Conservation (phyloP, 495 filamentous ascomycete species). For the Mytilinidion resinicola region DNA sequence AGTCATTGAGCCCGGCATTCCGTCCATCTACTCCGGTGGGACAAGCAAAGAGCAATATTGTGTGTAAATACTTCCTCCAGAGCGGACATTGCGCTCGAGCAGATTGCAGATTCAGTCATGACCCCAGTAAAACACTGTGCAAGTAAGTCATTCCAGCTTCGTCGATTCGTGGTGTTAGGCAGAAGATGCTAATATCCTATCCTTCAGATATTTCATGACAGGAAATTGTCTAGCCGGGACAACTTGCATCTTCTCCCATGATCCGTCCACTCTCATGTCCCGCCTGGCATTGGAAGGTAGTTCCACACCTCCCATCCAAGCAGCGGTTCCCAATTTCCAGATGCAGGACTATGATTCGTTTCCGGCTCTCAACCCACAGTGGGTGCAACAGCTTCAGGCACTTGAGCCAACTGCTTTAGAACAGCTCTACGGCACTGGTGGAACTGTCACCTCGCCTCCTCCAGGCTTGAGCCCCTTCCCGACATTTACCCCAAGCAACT, state of each 20-base stretch:
- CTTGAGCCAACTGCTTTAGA: conserved; percentile 45
- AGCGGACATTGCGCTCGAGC: conserved; percentile 88
- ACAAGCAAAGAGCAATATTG: conserved; percentile 63
- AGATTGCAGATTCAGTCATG: conserved; percentile 96
- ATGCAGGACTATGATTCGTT: conserved; percentile 88
- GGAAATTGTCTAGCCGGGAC: conserved; percentile 93
- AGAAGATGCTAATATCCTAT: conserved; percentile 29
- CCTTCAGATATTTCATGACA: conserved; percentile 81
- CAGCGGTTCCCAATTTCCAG: conserved; percentile 59
- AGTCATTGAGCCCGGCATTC: conserved; percentile 74
- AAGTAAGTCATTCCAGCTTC: conserved; percentile 61
- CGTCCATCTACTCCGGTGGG: conserved; percentile 68
- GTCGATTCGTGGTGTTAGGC: neutral
- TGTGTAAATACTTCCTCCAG: conserved; percentile 94
- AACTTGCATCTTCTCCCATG: conserved; percentile 95
- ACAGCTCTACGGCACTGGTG: conserved; percentile 21
- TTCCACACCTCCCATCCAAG: conserved; percentile 51
- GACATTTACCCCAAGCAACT: conserved; percentile 22
- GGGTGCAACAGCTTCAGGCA: conserved; percentile 39
- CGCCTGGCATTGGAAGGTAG: conserved; percentile 40
- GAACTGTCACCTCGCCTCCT: conserved; percentile 46
- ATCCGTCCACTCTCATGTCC: conserved; percentile 57
- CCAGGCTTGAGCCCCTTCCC: conserved; percentile 50
- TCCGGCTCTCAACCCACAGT: conserved; percentile 66
- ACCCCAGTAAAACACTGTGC: conserved; percentile 92